Evolutionary conservation across 805 yeast genomes (phyloP), one percentile per base, ranked within the genome.

Genomic region (Cyberlindnera bimundalis): DNA sequence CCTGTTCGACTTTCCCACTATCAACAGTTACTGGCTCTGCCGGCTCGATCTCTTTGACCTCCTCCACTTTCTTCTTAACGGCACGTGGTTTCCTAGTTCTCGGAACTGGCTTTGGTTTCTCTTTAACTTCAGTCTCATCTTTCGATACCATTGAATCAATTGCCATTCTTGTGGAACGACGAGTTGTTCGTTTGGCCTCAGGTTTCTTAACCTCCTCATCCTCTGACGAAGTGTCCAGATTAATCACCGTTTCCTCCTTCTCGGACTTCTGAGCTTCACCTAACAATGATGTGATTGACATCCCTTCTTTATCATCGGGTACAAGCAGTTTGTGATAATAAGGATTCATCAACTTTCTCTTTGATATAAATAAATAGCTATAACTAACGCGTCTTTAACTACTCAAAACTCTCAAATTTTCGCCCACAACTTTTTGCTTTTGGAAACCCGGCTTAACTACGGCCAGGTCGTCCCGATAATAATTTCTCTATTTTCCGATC

Each of bases 281-380:
- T 30, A 46, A 34, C 24, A 46, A 29, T 20, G 50, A 46, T 5
- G 50, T 37, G 21, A 43, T 46, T 23, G 49, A 39, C 30, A 45
- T 45, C 15, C 37, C 37, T 25, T 25, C 30, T 16, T 23, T 29
- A n/a, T n/a, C n/a, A n/a, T n/a, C n/a, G n/a, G n/a, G n/a, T n/a
- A n/a, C n/a, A n/a, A n/a, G n/a, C n/a, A n/a, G n/a, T n/a, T n/a
- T n/a, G n/a, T n/a, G n/a, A n/a, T n/a, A n/a, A n/a, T n/a, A n/a
- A n/a, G n/a, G n/a, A n/a, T n/a, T n/a, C n/a, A n/a, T n/a, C n/a
- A n/a, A n/a, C n/a, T n/a, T n/a, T n/a, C n/a, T n/a, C n/a, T n/a
- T n/a, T n/a, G n/a, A n/a, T n/a, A n/a, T n/a, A n/a, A n/a, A n/a
- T n/a, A n/a, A n/a, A n/a, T n/a, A n/a, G n/a, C n/a, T n/a, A n/a